Percentiles rank a stretch among this genome's conserved stretches.
Conservation (phyloP, 1,284 basidiomycete genomes). For the Leccinum pachyderme region DNA sequence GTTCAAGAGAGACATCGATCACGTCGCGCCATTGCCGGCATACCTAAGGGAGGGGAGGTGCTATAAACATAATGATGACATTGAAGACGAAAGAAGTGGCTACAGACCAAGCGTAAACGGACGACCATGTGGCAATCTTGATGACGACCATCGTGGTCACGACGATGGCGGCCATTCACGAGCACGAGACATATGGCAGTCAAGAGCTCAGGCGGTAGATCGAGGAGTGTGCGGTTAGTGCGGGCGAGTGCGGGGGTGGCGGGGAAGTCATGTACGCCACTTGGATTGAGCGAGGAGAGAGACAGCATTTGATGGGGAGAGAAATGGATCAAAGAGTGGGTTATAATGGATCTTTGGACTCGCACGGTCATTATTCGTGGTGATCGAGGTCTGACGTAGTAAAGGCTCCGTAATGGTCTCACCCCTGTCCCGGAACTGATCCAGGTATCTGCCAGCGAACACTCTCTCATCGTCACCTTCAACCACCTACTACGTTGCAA, state of each 20-base stretch:
- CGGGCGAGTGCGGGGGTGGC: neutral
- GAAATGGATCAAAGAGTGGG: too few species aligned
- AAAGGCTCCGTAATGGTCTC: too few species aligned
- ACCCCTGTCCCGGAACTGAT: too few species aligned
- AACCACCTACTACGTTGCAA: too few species aligned
- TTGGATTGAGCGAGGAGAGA: neutral
- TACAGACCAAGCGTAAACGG: constrained; percentile 34
- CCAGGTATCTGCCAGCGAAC: neutral
- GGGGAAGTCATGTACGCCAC: neutral
- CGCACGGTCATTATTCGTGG: neutral
- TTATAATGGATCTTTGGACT: neutral
- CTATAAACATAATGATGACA: neutral
- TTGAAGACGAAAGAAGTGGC: neutral
- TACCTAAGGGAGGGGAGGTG: constrained; percentile 33
- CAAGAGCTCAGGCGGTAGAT: constrained; percentile 22
- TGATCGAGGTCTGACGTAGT: too few species aligned
- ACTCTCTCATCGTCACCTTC: neutral
- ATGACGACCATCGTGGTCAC: neutral
- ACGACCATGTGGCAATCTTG: constrained; percentile 9
- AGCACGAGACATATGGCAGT: constrained; percentile 6
- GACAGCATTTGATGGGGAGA: neutral
- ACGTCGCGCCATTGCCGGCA: constrained; percentile 37
- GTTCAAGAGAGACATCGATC: constrained; percentile 38
- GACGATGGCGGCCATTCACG: neutral
- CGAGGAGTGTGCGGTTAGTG: constrained; percentile 4